These are phyloP conservation scores for Xylaria arbuscula DNA, from an alignment of 2,329 filamentous ascomycete genomes.

Conservation along the genomic window DNA sequence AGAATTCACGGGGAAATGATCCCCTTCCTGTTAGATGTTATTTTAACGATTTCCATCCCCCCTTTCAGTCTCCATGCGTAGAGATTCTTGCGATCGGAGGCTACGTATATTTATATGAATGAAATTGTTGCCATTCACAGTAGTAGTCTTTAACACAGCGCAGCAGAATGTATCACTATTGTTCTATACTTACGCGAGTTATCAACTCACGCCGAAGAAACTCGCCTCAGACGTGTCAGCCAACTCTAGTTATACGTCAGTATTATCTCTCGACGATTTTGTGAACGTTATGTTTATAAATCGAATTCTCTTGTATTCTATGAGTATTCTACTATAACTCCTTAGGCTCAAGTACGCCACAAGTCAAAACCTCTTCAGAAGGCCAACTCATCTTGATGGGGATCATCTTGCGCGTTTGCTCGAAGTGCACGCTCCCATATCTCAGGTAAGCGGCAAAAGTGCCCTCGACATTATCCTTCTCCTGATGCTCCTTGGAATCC, in stretches of 20 bases:
- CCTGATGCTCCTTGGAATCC: conserved; percentile 49
- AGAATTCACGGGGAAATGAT: background rate
- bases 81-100: too few relatives aligned
- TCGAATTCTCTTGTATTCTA: too few relatives aligned
- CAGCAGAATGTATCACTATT: background rate
- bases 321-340: background rate
- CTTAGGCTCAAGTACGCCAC: conserved; percentile 45
- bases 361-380: conserved; percentile 42
- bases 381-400: conserved; percentile 43
- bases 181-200: background rate
- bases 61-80: background rate
- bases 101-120: too few relatives aligned
- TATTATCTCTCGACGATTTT: too few relatives aligned
- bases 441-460: conserved; percentile 49
- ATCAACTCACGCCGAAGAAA: background rate
- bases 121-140: background rate
- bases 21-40: background rate
- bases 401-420: conserved; percentile 45
- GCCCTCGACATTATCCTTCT: conserved; percentile 47
- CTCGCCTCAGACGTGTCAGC: too few relatives aligned
- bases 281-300: too few relatives aligned
- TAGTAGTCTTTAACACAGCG: background rate
- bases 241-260: too few relatives aligned
- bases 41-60: background rate
- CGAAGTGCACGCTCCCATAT: conserved; percentile 48